Conservation (phyloP, 2,329 filamentous ascomycete genomes). For the Diaporthe sp. region DNA sequence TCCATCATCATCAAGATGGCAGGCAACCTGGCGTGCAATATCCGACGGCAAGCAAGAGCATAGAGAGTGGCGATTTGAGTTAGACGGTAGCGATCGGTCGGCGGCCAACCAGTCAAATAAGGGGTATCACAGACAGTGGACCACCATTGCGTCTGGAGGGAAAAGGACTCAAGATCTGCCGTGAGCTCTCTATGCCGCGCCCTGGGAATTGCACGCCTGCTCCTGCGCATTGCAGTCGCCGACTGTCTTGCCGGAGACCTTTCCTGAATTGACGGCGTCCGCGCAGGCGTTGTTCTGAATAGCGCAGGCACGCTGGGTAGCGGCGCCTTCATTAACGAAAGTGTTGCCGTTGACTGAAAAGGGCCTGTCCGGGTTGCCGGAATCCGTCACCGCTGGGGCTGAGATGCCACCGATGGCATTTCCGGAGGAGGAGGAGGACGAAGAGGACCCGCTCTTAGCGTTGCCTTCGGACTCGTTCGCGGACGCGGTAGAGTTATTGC, state of each 20-base stretch:
- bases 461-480: constrained; percentile 21
- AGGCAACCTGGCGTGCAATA: constrained; percentile 17
- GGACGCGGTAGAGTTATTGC: constrained; percentile 20
- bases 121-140: constrained; percentile 25
- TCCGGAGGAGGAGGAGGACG: constrained; percentile 21
- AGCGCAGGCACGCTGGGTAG: constrained; percentile 70
- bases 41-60: constrained; percentile 16
- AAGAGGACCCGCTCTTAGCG: constrained; percentile 18
- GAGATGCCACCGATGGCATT: constrained; percentile 62
- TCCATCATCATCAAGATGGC: constrained; percentile 16
- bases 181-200: constrained; percentile 41
- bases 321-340: constrained; percentile 66
- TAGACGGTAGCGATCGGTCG: constrained; percentile 21
- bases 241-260: constrained; percentile 51
- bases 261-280: constrained; percentile 64
- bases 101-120: constrained; percentile 15
- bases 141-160: constrained; percentile 23
- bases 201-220: constrained; percentile 50
- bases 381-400: constrained; percentile 60
- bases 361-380: constrained; percentile 59
- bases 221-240: constrained; percentile 68
- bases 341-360: constrained; percentile 67
- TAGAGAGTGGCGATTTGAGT: constrained; percentile 1
- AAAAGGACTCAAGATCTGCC: constrained; percentile 22
- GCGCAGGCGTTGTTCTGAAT: constrained; percentile 72